Evolutionary conservation across 306 rosid species (phyloP).

Genomic region (Vigna unguiculata): DNA sequence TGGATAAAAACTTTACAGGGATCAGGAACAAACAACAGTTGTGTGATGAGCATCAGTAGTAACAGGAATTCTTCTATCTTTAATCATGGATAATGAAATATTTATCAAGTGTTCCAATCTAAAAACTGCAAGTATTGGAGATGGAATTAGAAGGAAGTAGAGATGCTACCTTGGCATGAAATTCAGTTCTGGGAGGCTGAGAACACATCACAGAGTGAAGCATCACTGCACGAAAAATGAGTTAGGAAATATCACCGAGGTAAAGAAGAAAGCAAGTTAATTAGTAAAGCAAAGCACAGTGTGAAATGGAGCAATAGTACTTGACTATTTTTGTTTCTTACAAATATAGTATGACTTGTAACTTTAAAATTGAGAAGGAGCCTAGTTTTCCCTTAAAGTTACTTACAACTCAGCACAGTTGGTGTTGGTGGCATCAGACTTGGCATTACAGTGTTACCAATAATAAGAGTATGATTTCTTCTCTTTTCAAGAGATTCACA

Average conservation of each 20-base stretch:
- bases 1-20: neutral
- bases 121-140: slow-evolving; percentile 15
- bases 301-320: slow-evolving; percentile 41
- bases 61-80: slow-evolving; percentile 15
- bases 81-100: slow-evolving; percentile 26
- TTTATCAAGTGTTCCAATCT: slow-evolving; percentile 26
- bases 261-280: slow-evolving; percentile 34
- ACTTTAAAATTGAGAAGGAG: slow-evolving; percentile 18
- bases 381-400: slow-evolving; percentile 23
- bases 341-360: slow-evolving; percentile 18
- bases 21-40: slow-evolving; percentile 23
- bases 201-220: slow-evolving; percentile 41
- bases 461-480: slow-evolving; percentile 34
- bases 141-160: slow-evolving; percentile 29
- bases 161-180: slow-evolving; percentile 45
- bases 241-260: slow-evolving; percentile 31
- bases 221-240: slow-evolving; percentile 38
- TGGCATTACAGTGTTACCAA: slow-evolving; percentile 6
- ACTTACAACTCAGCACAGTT: slow-evolving; percentile 38
- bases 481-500: slow-evolving; percentile 36
- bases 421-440: slow-evolving; percentile 34
- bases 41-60: neutral
- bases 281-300: slow-evolving; percentile 30
- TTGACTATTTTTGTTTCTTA: neutral
- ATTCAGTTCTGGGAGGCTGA: slow-evolving; percentile 36